Evolutionary conservation across 768 basidiomycete genomes (phyloP), one percentile per base, ranked within the genome.

Genomic region (Termitomyces sp.): DNA sequence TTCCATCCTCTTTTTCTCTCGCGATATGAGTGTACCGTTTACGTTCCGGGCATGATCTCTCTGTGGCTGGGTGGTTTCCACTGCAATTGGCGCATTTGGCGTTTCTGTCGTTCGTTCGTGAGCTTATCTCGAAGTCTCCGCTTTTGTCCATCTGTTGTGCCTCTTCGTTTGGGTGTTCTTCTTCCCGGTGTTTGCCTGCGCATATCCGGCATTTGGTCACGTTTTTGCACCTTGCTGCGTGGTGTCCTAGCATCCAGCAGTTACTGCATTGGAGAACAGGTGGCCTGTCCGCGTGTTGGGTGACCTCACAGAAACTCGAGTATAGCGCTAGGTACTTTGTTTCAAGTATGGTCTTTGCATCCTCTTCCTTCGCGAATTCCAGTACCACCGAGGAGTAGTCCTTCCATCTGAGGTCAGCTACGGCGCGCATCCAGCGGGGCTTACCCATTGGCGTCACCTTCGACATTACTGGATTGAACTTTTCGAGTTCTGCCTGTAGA

Each of bases 221-320:
- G 7, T 25, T 36, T 4, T 40, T 18, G 41, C 46, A 51, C 15
- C 23, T 44, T 50, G 44, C 23, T 22, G 29, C 35, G 18, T 53
- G 56, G 20, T 51, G 53, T 32, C 50, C 52, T 11, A 36, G 23
- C 40, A 5, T n/a, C 58, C 53, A 35, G 59, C 61, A 39, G 36
- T 53, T 25, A 59, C 54, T 43, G 47, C 54, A 56, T 16, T 27
- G 39, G 46, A 66, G 40, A 0, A 43, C 42, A 1, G 45, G 45
- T 47, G 45, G 48, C n/a, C 13, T n/a, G n/a, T 54, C 27, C 3
- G 52, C 45, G 23, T 53, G 56, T 15, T 49, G 27, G 4, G 32
- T 20, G 22, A 50, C 33, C 11, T 55, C 33, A 31, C 54, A 43
- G 22, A 23, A 55, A 1, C 22, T n/a, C 7, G 48, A 16, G 25